Conservation (phyloP, 1,139 yeast species). For the Geotrichum restrictum region DNA sequence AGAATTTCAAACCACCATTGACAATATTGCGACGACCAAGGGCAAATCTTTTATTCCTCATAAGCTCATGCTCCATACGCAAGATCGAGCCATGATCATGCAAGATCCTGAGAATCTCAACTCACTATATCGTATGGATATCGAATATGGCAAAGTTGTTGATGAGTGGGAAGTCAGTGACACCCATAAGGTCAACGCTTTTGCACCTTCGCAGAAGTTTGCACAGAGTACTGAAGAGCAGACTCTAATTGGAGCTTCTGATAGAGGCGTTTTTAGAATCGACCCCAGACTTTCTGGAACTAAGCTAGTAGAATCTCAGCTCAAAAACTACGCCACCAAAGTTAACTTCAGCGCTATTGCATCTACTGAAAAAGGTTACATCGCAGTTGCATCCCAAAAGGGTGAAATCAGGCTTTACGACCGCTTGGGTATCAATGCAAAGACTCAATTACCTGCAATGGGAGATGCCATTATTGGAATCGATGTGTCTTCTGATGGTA, state of each 20-base stretch:
- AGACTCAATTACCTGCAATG: slow-evolving; percentile 72
- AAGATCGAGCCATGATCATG: slow-evolving; percentile 64
- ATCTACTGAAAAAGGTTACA: slow-evolving; percentile 67
- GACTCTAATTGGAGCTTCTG: slow-evolving; percentile 66
- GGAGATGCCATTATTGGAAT: slow-evolving; percentile 69
- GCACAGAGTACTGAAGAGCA: slow-evolving; percentile 70
- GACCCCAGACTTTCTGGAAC: slow-evolving; percentile 70
- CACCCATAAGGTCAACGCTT: slow-evolving; percentile 48
- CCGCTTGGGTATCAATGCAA: slow-evolving; percentile 72
- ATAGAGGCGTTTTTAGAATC: slow-evolving; percentile 61
- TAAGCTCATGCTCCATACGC: slow-evolving; percentile 69
- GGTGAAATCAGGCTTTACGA: slow-evolving; percentile 78
- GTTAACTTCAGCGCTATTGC: slow-evolving; percentile 59
- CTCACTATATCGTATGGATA: slow-evolving; percentile 66
- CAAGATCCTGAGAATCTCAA: slow-evolving; percentile 49
- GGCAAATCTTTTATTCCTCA: slow-evolving; percentile 59
- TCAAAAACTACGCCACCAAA: slow-evolving; percentile 51
- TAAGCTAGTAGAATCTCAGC: slow-evolving; percentile 55
- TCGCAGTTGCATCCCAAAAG: slow-evolving; percentile 69
- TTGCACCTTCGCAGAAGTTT: slow-evolving; percentile 67
- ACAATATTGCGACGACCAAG: slow-evolving; percentile 49
- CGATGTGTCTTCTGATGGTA: slow-evolving; percentile 74
- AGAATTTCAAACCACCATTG: slow-evolving; percentile 64
- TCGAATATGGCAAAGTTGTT: slow-evolving; percentile 71
- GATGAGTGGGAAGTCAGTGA: slow-evolving; percentile 69